Evolutionary conservation across 176 grass and related monocot genomes (phyloP), one percentile per base, ranked within the genome.

Genomic region (Aegilops sharonensis): DNA sequence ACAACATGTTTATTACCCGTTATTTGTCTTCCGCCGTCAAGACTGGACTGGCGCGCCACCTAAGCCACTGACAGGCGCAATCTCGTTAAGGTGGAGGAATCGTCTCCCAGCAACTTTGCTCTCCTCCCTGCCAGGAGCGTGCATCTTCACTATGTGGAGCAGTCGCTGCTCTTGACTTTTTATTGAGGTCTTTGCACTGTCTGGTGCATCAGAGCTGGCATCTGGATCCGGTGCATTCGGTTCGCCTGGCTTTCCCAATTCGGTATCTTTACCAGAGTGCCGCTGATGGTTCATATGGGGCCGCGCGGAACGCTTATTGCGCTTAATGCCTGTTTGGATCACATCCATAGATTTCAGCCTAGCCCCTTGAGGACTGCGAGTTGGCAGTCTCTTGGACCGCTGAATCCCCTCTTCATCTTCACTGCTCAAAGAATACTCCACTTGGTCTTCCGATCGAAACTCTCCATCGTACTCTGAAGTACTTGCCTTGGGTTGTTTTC

Each of bases 41-140:
- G 50, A 73, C 32, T 10, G 88, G 14, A 73, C 67, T 23, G 88
- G 89, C 3, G 71, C 89, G 17, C 91, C 89, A 18, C 87, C 91
- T 35, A 90, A 89, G n/a, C 87, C 85, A 39, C 83, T 50, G 32
- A 78, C 82, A 45, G 92, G 92, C 7, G 62, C 87, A 72, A 90
- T 76, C 60, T 90, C 92, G 23, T 95, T 98, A 68, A 98, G 87
- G 61, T 94, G 90, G 21, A 94, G 89, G 42, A 94, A 92, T 69
- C 64, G 85, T 80, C 89, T 88, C 71, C 64, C 75, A 20, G 42
- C 66, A 39, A 79, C 73, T 65, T 66, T 62, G 30, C 21, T 57
- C 25, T 23, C 87, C 20, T 91, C 88, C 54, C 85, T 74, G 23
- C 76, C 60, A 60, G 84, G 78, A 65, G 31, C 61, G 54, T 81